Percentiles rank a stretch among this genome's conserved stretches.
Evolutionary conservation across 805 yeast species (phyloP).

Genomic region (Maudiozyma turicensis): DNA sequence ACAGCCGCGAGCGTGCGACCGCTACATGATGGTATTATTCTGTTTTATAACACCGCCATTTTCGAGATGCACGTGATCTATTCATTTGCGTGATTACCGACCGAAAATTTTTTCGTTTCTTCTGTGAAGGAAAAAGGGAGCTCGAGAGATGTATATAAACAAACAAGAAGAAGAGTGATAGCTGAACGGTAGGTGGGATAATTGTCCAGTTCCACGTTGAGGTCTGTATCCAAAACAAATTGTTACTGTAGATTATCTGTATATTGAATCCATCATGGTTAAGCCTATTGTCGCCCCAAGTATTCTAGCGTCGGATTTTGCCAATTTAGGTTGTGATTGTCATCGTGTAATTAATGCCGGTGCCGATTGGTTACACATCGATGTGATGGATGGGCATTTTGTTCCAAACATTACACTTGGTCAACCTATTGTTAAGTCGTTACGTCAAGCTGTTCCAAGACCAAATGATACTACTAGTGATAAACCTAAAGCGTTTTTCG

Average conservation of each 20-base stretch:
- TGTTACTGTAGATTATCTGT: neutral
- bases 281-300: slow-evolving; percentile 88
- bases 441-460: slow-evolving; percentile 70
- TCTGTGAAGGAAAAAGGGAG: no score
- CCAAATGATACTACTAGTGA: slow-evolving; percentile 30
- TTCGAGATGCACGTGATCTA: no score
- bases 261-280: slow-evolving; percentile 40
- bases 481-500: slow-evolving; percentile 53
- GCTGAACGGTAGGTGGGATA: no score
- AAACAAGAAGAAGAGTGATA: no score
- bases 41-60: no score
- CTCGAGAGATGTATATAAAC: no score
- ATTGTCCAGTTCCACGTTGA: no score
- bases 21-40: no score
- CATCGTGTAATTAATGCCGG: slow-evolving; percentile 66
- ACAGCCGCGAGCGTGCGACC: no score
- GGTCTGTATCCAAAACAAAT: neutral
- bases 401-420: slow-evolving; percentile 96
- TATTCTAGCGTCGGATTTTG: slow-evolving; percentile 84
- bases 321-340: slow-evolving; percentile 82
- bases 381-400: slow-evolving; percentile 98
- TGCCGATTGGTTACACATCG: slow-evolving; percentile 97
- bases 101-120: no score
- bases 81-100: no score
- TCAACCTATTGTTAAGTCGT: slow-evolving; percentile 72